Evolutionary conservation across 2,329 filamentous ascomycete species (phyloP), one percentile per base, ranked within the genome.

Genomic region (Aspergillus jensenii): DNA sequence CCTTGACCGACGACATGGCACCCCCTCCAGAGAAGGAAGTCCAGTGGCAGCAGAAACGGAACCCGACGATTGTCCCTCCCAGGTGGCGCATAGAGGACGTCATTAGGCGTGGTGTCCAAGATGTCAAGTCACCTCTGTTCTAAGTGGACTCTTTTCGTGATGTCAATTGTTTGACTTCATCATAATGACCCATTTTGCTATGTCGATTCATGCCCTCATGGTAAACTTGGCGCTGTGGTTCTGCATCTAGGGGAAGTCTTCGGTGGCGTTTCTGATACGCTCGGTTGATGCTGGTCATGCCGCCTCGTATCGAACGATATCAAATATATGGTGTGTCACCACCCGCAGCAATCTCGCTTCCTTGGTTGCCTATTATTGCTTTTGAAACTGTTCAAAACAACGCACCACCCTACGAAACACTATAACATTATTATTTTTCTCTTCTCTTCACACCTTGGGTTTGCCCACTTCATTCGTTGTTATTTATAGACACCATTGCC

Each of bases 61-160:
- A 74, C 47, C 80, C 83, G 56, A 82, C 81, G 69, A 67, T 85
- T 52, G 80, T 75, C 41, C 85, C 90, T 55, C 93, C 93, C 11
- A 82, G 93, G 65, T 97, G 93, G 93, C 83, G 82, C 62, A 75
- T 93, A 17, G 84, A 90, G 63, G 89, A 91, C 63, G 86, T 95
- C 55, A 81, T 96, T 63, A 85, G 84, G 65, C 81, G 83, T 53
- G 90, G 90, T 61, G 89, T 88, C 21, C 84, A 89, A 67, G 91
- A 96, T 74, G 84, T 88, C 67, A 91, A 95, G 78, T 69, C 83
- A 55, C 85, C 87, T 50, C 78, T 96, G 71, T 83, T 86, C 74
- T 92, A 85, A 65, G 45, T 53, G 62, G 57, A n/a, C 50, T 58
- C 23, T 51, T 53, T 40, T 39, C 21, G 49, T 41, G 39, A 35